Evolutionary conservation across 371 early-diverging fungal species (phyloP), one percentile per base, ranked within the genome.

Genomic region (Circinella umbellata): DNA sequence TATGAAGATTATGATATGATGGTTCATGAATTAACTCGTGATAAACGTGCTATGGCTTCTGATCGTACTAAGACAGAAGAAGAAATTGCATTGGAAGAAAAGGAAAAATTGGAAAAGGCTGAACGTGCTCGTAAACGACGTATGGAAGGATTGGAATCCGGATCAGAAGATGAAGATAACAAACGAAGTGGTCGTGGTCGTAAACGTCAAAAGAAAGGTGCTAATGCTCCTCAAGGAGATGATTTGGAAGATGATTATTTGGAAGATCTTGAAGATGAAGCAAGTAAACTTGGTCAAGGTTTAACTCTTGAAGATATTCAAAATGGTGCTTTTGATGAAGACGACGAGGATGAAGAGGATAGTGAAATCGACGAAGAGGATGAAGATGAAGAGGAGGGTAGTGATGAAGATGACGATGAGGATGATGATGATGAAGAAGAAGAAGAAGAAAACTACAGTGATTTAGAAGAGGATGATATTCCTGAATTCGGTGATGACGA

Each of bases 11-110:
- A 96, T 73, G 97, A 98, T 75, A 77, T 75, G 57, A 83, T 89
- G 38, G 85, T 99, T 20, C 84, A 89, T n/a, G 91, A 93, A 63
- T 79, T 99, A 39, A 90, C 88, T 2, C 88, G 80, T 70, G 98
- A 98, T 59, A 85, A 89, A 73, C 93, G 95, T 51, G 96, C 94
- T 1, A 82, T 86, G 73, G 96, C 98, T 9, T 91, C 95, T 36
- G 96, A 99, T 73, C 91, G 98, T 27, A 76, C 92, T 49, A 97
- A 98, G 87, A 94, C 96, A 18, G 97, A 96, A 74, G 97, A 96
- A 69, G 99, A 99, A 77, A 69, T 91, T 62, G 96, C 95, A 8
- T 71, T 89, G 48, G 97, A 95, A 69, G 95, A 94, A 66, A 91
- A 91, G 71, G 82, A 88, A 37, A 87, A 91, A 64, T 77, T 98